phyloP scores from a whole-genome alignment of 257 asterid species.

The Gentiana straminea region DNA sequence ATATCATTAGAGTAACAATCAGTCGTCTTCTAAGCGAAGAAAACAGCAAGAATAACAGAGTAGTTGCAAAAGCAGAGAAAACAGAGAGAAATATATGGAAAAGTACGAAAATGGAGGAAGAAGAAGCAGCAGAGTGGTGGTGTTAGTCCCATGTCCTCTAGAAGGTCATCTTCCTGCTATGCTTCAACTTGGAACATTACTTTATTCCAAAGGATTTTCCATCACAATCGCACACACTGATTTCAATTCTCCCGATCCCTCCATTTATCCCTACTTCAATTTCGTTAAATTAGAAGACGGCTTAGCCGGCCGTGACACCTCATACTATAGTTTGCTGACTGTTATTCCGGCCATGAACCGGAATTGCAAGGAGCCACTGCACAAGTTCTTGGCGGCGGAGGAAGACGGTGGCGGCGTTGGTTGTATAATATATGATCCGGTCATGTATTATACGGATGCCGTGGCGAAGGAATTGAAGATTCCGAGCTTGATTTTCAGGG shows the following conservation, averaged over 20 bases:
- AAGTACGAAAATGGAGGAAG: background rate
- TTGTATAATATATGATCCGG: conserved; percentile 33
- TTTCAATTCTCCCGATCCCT: conserved; percentile 10
- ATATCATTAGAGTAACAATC: too few species aligned
- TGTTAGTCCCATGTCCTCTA: conserved; percentile 11
- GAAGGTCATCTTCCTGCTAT: conserved; percentile 16
- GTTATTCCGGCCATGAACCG: conserved; percentile 12
- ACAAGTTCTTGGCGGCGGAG: conserved; percentile 9
- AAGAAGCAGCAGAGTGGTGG: background rate
- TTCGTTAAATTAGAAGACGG: conserved; percentile 13
- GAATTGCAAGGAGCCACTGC: conserved; percentile 21
- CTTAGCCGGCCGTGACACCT: conserved; percentile 3
- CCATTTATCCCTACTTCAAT: background rate
- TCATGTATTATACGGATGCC: conserved; percentile 25
- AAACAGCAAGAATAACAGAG: too few species aligned
- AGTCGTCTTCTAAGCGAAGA: too few species aligned
- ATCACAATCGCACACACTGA: conserved; percentile 9
- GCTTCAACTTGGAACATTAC: conserved; percentile 12
- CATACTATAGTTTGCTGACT: conserved; percentile 12
- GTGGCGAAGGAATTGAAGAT: conserved; percentile 21
- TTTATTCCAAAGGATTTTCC: conserved; percentile 12
- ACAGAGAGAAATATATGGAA: too few species aligned
- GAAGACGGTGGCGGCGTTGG: conserved; percentile 5
- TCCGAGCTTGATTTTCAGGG: conserved; percentile 29
- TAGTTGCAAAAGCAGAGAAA: too few species aligned